phyloP scores from a whole-genome alignment of 2,329 filamentous ascomycete species.

The Epichloe glyceriae region DNA sequence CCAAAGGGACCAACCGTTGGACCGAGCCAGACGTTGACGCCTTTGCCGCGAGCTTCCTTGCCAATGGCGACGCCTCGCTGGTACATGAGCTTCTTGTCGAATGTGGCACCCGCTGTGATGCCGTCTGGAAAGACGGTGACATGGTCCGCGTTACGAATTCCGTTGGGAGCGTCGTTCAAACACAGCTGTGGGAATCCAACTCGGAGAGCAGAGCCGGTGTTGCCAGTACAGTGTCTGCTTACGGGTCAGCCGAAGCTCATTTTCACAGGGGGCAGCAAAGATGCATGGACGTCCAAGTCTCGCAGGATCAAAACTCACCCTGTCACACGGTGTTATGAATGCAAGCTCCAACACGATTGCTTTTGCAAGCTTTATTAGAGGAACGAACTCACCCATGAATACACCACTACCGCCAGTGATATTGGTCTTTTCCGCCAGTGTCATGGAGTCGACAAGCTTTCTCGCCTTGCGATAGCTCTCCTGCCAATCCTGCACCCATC shows the following conservation, averaged over 20 bases:
- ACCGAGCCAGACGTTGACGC: slow-evolving; percentile 57
- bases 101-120: slow-evolving; percentile 65
- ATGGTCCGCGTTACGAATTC: slow-evolving; percentile 60
- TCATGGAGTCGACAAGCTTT: slow-evolving; percentile 59
- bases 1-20: slow-evolving; percentile 60
- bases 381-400: slow-evolving; percentile 44
- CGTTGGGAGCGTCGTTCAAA: slow-evolving; percentile 58
- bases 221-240: slow-evolving; percentile 54
- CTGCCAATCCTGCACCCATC: slow-evolving; percentile 56
- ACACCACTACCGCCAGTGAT: slow-evolving; percentile 59
- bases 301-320: slow-evolving; percentile 1
- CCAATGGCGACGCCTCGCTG: slow-evolving; percentile 55
- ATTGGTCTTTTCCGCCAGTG: slow-evolving; percentile 68
- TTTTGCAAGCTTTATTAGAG: not conserved
- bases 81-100: slow-evolving; percentile 59
- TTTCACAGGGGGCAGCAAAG: not conserved
- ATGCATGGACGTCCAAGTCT: not conserved
- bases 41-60: slow-evolving; percentile 60
- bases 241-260: not conserved
- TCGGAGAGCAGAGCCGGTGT: slow-evolving; percentile 57
- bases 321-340: not conserved
- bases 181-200: slow-evolving; percentile 62
- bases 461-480: slow-evolving; percentile 59
- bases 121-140: slow-evolving; percentile 67
- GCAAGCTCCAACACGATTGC: not conserved